These are phyloP conservation scores for Komagataella populi DNA, from an alignment of 805 yeast species.

Conservation along the genomic window DNA sequence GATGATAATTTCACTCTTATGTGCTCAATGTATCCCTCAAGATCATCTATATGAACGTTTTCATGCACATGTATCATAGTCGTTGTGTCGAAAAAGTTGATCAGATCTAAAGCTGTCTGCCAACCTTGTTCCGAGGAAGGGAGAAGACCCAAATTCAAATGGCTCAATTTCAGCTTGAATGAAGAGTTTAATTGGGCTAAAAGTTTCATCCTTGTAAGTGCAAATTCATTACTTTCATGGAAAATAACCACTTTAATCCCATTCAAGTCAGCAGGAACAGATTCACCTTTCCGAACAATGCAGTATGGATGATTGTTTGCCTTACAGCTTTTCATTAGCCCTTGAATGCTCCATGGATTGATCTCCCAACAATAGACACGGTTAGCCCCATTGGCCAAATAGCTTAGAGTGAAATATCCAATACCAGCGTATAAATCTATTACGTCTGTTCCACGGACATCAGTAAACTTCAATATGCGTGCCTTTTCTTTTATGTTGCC, in stretches of 20 bases:
- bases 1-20: constrained; percentile 6
- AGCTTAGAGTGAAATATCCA: constrained; percentile 70
- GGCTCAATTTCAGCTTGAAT: constrained; percentile 23
- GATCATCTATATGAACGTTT: constrained; percentile 36
- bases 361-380: constrained; percentile 66
- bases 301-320: constrained; percentile 27
- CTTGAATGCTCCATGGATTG: constrained; percentile 76
- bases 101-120: constrained; percentile 25
- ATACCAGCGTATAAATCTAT: constrained; percentile 76
- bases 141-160: constrained; percentile 67
- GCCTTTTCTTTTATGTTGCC: constrained; percentile 78
- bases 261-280: constrained; percentile 11
- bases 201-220: constrained; percentile 25
- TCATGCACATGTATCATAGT: constrained; percentile 56
- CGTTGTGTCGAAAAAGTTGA: constrained; percentile 6
- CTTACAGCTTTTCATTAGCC: constrained; percentile 41
- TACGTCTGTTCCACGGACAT: constrained; percentile 27
- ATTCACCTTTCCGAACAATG: constrained; percentile 15
- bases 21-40: constrained; percentile 18
- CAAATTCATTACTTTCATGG: constrained; percentile 47
- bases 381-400: constrained; percentile 39
- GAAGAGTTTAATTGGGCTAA: constrained; percentile 1
- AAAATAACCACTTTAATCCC: constrained; percentile 31
- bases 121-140: constrained; percentile 60
- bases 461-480: constrained; percentile 33